phyloP scores from a whole-genome alignment of 2,329 filamentous ascomycete genomes.

The Lachnellula cervina region DNA sequence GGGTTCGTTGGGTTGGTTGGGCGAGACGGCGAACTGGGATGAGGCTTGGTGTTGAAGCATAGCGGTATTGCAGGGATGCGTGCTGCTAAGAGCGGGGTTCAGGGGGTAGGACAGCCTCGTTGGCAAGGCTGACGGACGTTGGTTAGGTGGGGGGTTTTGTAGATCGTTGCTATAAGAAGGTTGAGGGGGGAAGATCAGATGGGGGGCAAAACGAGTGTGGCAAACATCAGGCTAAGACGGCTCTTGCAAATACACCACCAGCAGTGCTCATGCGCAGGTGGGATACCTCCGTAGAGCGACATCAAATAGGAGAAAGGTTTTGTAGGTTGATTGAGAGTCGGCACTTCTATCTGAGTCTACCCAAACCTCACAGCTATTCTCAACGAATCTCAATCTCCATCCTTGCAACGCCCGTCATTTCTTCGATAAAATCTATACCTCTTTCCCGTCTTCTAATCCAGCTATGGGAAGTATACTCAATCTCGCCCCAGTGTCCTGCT shows the following conservation, averaged over 20 bases:
- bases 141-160: background rate
- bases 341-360: background rate
- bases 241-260: too few relatives aligned
- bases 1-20: background rate
- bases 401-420: conserved; percentile 34
- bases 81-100: background rate
- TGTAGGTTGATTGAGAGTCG: background rate
- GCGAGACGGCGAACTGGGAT: background rate
- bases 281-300: too few relatives aligned
- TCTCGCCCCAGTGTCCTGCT: background rate
- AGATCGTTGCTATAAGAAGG: background rate
- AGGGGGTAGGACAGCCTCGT: background rate
- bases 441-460: background rate
- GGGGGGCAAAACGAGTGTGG: background rate
- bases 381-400: conserved; percentile 36
- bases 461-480: background rate
- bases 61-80: conserved; percentile 2
- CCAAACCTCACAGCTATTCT: background rate
- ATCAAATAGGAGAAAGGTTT: background rate
- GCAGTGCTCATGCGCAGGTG: too few relatives aligned
- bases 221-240: too few relatives aligned
- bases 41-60: conserved; percentile 9
- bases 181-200: background rate
- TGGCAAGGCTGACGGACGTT: background rate
- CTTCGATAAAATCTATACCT: conserved; percentile 32